phyloP scores from a whole-genome alignment of 176 grass and related monocot species.

The Paspalum notatum region DNA sequence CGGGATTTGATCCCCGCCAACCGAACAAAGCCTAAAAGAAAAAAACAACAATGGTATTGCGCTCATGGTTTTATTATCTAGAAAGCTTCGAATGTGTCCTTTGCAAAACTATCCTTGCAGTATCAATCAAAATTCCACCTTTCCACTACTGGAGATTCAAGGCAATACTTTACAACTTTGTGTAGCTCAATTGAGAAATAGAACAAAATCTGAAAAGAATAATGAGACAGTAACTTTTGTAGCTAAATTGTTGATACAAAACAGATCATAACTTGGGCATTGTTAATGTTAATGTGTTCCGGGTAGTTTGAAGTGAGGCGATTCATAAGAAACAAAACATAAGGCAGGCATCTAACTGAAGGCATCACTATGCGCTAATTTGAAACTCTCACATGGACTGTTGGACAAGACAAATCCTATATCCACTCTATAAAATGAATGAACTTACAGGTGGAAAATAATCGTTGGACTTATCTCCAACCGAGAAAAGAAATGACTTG shows the following conservation, averaged over 20 bases:
- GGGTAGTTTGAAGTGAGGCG: not conserved
- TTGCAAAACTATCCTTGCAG: not conserved
- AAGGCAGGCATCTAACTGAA: not conserved
- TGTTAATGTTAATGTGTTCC: conserved; percentile 11
- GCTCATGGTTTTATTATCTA: not conserved
- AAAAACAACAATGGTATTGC: not conserved
- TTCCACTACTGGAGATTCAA: not conserved
- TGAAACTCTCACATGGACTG: too few relatives aligned
- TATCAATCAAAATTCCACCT: not conserved
- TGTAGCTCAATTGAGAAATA: not conserved
- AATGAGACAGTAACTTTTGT: not conserved
- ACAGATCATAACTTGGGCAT: not conserved
- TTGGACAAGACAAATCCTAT: too few relatives aligned
- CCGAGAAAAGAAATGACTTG: not conserved
- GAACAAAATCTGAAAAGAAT: not conserved
- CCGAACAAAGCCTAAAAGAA: too few relatives aligned
- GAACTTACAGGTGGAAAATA: not conserved
- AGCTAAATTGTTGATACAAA: conserved; percentile 20
- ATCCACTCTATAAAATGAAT: too few relatives aligned
- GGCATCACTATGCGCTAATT: not conserved
- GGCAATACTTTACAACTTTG: not conserved
- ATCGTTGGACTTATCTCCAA: not conserved
- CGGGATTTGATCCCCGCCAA: too few relatives aligned
- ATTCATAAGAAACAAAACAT: not conserved
- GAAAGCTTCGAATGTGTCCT: not conserved